phyloP scores from a whole-genome alignment of 805 yeast genomes.

The Lachancea sp. region DNA sequence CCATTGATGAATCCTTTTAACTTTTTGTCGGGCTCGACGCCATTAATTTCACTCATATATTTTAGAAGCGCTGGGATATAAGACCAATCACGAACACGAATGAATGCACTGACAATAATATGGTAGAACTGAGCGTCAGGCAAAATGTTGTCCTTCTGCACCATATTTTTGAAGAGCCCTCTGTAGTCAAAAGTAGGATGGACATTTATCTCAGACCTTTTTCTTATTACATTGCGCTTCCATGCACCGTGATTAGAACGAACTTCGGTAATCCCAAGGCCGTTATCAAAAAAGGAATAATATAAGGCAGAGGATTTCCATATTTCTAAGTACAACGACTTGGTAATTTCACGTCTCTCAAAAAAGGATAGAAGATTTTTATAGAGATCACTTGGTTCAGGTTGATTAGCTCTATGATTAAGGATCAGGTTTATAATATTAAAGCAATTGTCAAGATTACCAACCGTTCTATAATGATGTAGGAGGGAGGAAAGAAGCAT shows the following conservation, averaged over 20 bases:
- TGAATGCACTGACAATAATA: constrained; percentile 17
- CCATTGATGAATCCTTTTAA: constrained; percentile 15
- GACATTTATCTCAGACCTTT: constrained; percentile 9
- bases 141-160: constrained; percentile 18
- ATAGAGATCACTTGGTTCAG: constrained; percentile 8
- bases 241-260: constrained; percentile 16
- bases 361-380: constrained; percentile 10
- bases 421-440: constrained; percentile 31
- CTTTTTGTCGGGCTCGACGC: constrained; percentile 11
- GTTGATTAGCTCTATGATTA: constrained; percentile 15
- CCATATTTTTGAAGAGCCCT: constrained; percentile 17
- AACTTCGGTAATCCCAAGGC: constrained; percentile 12
- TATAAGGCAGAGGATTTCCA: constrained; percentile 28
- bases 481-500: constrained; percentile 37
- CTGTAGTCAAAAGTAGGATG: constrained; percentile 14
- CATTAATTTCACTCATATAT: constrained; percentile 15
- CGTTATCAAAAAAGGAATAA: constrained; percentile 11
- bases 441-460: constrained; percentile 30
- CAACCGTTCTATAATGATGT: constrained; percentile 27
- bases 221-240: constrained; percentile 10
- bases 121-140: constrained; percentile 17
- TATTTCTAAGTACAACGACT: constrained; percentile 28
- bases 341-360: constrained; percentile 15
- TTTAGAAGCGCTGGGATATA: constrained; percentile 20
- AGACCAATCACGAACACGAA: constrained; percentile 22